phyloP scores from a whole-genome alignment of 208 protist species.

The Balamuthia mandrillaris region DNA sequence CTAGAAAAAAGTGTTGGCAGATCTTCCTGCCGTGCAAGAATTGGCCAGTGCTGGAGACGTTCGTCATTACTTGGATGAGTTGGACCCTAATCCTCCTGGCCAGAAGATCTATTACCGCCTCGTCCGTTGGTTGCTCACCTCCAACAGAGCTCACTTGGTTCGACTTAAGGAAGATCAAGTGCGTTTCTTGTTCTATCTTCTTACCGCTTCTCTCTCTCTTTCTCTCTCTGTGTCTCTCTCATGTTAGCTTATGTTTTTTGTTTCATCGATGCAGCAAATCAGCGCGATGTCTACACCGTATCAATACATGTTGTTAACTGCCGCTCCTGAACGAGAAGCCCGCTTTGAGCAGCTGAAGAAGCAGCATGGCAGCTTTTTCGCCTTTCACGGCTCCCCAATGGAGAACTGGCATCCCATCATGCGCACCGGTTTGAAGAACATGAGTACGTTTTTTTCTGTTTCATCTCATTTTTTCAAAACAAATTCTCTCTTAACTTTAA shows the following conservation, averaged over 20 bases:
- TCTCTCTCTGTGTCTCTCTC: not conserved
- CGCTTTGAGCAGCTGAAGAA: constrained; percentile 52
- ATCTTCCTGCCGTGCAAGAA: not conserved
- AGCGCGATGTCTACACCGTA: constrained; percentile 51
- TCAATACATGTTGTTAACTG: constrained; percentile 57
- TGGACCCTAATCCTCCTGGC: not conserved
- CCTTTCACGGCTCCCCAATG: constrained; percentile 59
- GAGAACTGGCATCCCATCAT: constrained; percentile 64
- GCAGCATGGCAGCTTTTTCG: constrained; percentile 52
- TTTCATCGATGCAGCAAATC: constrained; percentile 1
- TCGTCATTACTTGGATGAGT: not conserved
- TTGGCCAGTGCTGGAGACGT: not conserved
- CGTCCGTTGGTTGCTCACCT: constrained; percentile 29
- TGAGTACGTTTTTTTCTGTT: not conserved
- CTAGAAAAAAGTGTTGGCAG: not conserved
- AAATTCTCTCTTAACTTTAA: too few relatives aligned
- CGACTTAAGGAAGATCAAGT: constrained; percentile 29
- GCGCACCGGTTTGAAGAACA: constrained; percentile 55
- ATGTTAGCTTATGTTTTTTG: not conserved
- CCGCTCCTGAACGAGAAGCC: constrained; percentile 49
- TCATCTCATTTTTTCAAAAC: too few relatives aligned
- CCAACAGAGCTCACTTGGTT: constrained; percentile 51
- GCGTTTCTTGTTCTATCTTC: not conserved
- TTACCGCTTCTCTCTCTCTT: not conserved
- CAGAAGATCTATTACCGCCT: constrained; percentile 2